These are phyloP conservation scores for Speleostelium caveatum DNA, from an alignment of 78 protist species.

Conservation along the genomic window DNA sequence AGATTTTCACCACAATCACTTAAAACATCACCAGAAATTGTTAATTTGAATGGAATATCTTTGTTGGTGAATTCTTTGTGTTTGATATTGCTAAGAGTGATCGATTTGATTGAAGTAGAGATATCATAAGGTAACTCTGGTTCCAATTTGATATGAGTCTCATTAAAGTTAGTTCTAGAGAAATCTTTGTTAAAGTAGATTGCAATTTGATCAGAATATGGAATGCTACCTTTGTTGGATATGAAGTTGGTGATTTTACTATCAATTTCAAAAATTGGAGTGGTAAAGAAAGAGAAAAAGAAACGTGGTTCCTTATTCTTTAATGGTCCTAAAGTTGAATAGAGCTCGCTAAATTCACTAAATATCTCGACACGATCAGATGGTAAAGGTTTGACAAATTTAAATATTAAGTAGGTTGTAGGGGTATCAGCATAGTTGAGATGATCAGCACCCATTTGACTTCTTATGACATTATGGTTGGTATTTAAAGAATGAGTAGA, in stretches of 20 bases:
- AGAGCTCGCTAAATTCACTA: neutral
- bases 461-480: neutral
- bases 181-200: neutral
- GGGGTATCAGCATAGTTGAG: neutral
- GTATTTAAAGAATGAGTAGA: neutral
- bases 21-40: neutral
- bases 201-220: neutral
- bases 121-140: constrained; percentile 41
- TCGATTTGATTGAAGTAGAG: neutral
- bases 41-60: constrained; percentile 18
- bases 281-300: neutral
- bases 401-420: neutral
- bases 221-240: neutral
- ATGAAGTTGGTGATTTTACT: neutral
- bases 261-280: neutral
- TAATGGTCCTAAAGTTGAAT: constrained; percentile 14
- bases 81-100: neutral
- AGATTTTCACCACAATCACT: constrained; percentile 1
- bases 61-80: constrained; percentile 3
- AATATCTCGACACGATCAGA: neutral
- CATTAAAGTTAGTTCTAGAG: neutral
- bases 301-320: too few species aligned
- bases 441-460: neutral
- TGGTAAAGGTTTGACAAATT: neutral
- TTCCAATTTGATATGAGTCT: neutral